Evolutionary conservation across 2,329 filamentous ascomycete genomes (phyloP), one percentile per base, ranked within the genome.

Genomic region (Fusarium goolgardi): DNA sequence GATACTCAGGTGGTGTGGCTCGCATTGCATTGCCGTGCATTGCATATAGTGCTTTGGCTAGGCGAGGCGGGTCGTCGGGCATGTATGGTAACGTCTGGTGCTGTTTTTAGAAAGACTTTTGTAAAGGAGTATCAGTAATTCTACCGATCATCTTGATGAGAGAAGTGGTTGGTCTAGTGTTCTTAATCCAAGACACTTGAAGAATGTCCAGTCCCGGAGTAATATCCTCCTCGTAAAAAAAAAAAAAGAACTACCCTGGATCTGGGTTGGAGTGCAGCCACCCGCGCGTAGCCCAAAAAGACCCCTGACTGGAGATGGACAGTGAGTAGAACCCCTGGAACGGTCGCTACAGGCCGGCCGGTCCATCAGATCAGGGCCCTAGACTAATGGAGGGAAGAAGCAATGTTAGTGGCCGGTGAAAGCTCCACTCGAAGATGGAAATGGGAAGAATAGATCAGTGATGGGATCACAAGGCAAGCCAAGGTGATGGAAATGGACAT

Each of bases 11-110:
- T 56, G 58, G 68, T 70, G 60, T 70, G 60, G 56, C 63, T 73
- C 58, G 71, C 63, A 73, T 72, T 69, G 65, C 69, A 62, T 62
- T 62, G 57, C 58, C 37, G 27, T 62, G 59, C 60, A 72, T 73
- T 70, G 71, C 69, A 73, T 73, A 69, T 62, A 62, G 59, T 62
- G 59, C 47, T 43, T 55, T 55, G 46, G 29, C 46, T 62, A 46
- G 57, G 55, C 39, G 47, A 27, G 39, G 60, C 51, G 64, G 67
- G 59, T 56, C 55, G 27, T 11, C 27, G 21, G 21, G 21, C 21
- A 11, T 29, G 58, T 70, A 39, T 39, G n/a, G 35, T 11, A 23
- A 43, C 40, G 7, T 6, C 1, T 23, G 35, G 41, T 50, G 31
- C 49, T 53, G 57, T 32, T 27, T 47, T 31, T 23, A 52, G 27